Percentiles rank a stretch among this genome's conserved stretches.
Evolutionary conservation across 768 basidiomycete species (phyloP).

Genomic region (Amanita thiersii): DNA sequence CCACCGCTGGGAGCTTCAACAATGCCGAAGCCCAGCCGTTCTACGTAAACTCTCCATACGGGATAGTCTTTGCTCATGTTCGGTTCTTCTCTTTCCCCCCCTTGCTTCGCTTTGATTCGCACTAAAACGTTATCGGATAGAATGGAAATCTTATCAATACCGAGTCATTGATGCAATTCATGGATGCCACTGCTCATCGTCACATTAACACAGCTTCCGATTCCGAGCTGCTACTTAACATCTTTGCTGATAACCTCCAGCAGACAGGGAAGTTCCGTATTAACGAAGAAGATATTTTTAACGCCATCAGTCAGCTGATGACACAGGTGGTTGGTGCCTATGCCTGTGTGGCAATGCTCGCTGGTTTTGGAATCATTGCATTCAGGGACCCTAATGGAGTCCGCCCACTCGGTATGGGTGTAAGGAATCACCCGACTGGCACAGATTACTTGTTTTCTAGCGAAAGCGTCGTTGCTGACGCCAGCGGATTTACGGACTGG

Average conservation of each 20-base stretch:
- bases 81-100: slow-evolving; percentile 15
- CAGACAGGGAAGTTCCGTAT: slow-evolving; percentile 99
- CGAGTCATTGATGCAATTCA: slow-evolving; percentile 72
- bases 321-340: slow-evolving; percentile 86
- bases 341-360: slow-evolving; percentile 97
- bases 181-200: slow-evolving; percentile 94
- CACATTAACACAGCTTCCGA: slow-evolving; percentile 99
- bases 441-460: slow-evolving; percentile 88
- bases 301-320: slow-evolving; percentile 86
- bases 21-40: slow-evolving; percentile 98
- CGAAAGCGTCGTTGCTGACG: slow-evolving; percentile 96
- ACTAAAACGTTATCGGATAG: slow-evolving; percentile 29
- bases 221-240: slow-evolving; percentile 94
- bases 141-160: slow-evolving; percentile 99
- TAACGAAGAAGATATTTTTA: slow-evolving; percentile 99
- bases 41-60: slow-evolving; percentile 99
- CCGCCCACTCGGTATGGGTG: slow-evolving; percentile 83
- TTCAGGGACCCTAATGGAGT: slow-evolving; percentile 99
- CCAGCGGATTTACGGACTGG: slow-evolving; percentile 87
- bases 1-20: slow-evolving; percentile 94
- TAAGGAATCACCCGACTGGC: slow-evolving; percentile 48
- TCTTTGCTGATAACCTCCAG: slow-evolving; percentile 95
- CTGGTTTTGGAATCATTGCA: slow-evolving; percentile 96
- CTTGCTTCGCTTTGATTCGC: slow-evolving; percentile 6
- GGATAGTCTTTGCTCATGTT: slow-evolving; percentile 96